These are phyloP conservation scores for Penicillium soppii DNA, from an alignment of 495 filamentous ascomycete genomes.

Conservation along the genomic window DNA sequence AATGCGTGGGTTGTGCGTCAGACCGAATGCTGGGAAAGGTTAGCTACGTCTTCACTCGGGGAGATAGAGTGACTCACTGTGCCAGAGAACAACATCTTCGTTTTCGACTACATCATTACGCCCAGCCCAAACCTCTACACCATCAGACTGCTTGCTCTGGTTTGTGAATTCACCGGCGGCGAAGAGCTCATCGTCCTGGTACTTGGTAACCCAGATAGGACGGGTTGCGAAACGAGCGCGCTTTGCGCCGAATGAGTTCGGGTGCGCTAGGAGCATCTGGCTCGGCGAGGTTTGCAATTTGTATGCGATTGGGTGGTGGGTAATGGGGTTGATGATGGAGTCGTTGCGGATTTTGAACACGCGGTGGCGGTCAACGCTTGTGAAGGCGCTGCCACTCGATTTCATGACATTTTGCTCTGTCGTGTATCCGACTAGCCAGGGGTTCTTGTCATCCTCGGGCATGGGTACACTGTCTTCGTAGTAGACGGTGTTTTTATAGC, in stretches of 20 bases:
- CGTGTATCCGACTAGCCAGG: slow-evolving; percentile 75
- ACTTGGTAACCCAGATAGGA: slow-evolving; percentile 77
- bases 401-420: slow-evolving; percentile 59
- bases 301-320: slow-evolving; percentile 74
- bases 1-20: slow-evolving; percentile 59
- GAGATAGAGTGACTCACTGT: slow-evolving; percentile 31
- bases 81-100: slow-evolving; percentile 58
- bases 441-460: slow-evolving; percentile 73
- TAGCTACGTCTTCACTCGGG: not conserved
- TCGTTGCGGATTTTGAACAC: slow-evolving; percentile 81
- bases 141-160: slow-evolving; percentile 65
- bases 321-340: slow-evolving; percentile 64
- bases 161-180: slow-evolving; percentile 86
- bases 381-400: slow-evolving; percentile 61
- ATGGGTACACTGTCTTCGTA: slow-evolving; percentile 73
- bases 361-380: slow-evolving; percentile 61
- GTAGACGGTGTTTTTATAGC: slow-evolving; percentile 66
- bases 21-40: slow-evolving; percentile 48
- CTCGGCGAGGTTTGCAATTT: slow-evolving; percentile 73
- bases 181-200: slow-evolving; percentile 76
- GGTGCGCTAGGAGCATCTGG: slow-evolving; percentile 76
- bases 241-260: slow-evolving; percentile 63
- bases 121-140: slow-evolving; percentile 54
- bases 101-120: slow-evolving; percentile 52
- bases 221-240: slow-evolving; percentile 82